Conservation (phyloP, 2,329 filamentous ascomycete species). For the Fusarium caatingaense region DNA sequence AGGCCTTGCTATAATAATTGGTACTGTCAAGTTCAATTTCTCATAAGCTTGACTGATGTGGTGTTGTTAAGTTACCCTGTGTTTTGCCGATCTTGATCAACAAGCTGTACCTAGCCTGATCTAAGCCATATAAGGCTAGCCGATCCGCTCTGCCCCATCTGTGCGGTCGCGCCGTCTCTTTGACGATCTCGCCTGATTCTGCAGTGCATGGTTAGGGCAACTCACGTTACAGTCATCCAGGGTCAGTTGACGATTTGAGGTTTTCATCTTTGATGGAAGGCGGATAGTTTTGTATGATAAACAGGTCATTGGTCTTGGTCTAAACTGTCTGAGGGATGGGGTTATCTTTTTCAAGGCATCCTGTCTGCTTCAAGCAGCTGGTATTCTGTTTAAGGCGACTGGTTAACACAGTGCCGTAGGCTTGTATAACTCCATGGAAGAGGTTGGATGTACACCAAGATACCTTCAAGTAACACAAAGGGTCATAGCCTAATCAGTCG, state of each 20-base stretch:
- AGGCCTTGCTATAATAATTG: neutral
- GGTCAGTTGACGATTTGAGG: neutral
- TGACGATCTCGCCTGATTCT: slow-evolving; percentile 44
- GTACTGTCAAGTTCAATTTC: neutral
- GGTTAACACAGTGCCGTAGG: neutral
- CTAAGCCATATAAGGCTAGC: slow-evolving; percentile 33
- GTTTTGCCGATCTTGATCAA: slow-evolving; percentile 13
- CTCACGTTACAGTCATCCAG: slow-evolving; percentile 32
- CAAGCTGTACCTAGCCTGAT: neutral
- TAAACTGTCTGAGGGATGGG: neutral
- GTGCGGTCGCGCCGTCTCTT: slow-evolving; percentile 37
- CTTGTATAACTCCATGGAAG: neutral
- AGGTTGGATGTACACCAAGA: neutral
- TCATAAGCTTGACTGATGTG: neutral
- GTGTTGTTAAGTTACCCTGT: neutral
- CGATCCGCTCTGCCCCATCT: slow-evolving; percentile 40
- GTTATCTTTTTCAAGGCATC: neutral
- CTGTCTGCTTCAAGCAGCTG: neutral
- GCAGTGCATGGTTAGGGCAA: slow-evolving; percentile 40
- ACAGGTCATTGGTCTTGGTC: no score
- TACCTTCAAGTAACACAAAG: slow-evolving; percentile 5
- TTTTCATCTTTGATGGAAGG: neutral
- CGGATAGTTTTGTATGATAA: no score
- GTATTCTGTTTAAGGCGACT: neutral
- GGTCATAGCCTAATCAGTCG: slow-evolving; percentile 25